Base-by-base conservation (phyloP, 805 yeast species). In the Hermanozyma aechmeae region DNA sequence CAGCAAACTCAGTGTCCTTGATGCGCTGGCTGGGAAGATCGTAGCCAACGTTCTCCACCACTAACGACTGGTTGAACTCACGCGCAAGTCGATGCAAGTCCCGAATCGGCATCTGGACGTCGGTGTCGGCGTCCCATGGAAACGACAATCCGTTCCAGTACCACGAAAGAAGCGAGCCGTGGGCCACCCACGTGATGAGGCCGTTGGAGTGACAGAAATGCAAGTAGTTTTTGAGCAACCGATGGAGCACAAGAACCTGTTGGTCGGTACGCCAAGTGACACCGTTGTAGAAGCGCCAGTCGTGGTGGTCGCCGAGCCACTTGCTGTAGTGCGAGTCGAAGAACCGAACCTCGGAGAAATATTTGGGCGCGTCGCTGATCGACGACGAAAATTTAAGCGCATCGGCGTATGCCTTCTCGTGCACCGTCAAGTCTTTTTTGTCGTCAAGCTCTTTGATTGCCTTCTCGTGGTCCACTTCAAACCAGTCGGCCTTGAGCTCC, bases 1-100 rank as follows among this genome's bases (percentile, higher is more conserved):
- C 42, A 13, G 34, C 28, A 7, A 31, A 17, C 11, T 78, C 84
- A 25, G 79, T 78, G 40, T 74, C 73, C 45, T 78, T 77, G 15
- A 51, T 43, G 16, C 16, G 14, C 10, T 13, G 15, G 13, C 20
- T 33, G 7, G 40, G 40, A 24, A 29, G 18, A 9, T 45, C 50
- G 26, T 42, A 41, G 23, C 39, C 40, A 14, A 30, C 27, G 15
- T 38, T 39, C 26, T 47, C 50, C 7, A 47, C 32, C 8, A 47
- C 34, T 12, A 47, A 27, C 19, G 40, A 25, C 29, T 46, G 49
- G 36, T 47, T 47, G 39, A 43, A 47, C 15, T 39, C 32, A 15
- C 34, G 39, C 11, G 39, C 43, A 23, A 47, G 26, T 9, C 33
- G 34, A 29, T 44, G 35, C 29, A 47, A 35, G 24, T 46, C 49